Evolutionary conservation across 2,329 filamentous ascomycete species (phyloP).

Genomic region (Trichophyton simii): DNA sequence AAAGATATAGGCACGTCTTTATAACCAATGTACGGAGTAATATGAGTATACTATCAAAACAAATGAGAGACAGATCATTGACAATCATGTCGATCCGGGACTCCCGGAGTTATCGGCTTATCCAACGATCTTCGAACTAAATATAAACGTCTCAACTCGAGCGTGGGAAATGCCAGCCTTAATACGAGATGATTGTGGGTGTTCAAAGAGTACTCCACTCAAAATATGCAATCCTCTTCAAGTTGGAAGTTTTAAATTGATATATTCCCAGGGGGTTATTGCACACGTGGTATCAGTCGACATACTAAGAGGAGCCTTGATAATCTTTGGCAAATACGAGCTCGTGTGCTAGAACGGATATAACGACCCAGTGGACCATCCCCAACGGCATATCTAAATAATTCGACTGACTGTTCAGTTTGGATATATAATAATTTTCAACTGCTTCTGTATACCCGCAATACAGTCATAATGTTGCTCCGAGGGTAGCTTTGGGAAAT

Average conservation of each 20-base stretch:
- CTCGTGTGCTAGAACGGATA: background rate
- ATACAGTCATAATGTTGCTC: background rate
- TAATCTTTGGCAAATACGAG: background rate
- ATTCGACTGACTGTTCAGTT: background rate
- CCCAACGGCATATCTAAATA: background rate
- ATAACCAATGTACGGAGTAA: too few species aligned
- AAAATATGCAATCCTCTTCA: background rate
- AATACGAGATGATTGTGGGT: background rate
- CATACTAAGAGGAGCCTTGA: background rate
- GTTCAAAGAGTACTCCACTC: background rate
- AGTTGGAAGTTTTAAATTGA: background rate
- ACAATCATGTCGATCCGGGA: background rate
- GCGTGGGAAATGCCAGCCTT: background rate
- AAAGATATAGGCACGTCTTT: too few species aligned
- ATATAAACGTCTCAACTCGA: background rate
- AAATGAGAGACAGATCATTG: background rate
- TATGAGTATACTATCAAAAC: too few species aligned
- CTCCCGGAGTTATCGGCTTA: background rate
- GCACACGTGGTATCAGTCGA: background rate
- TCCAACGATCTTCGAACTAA: background rate
- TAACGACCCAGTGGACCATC: background rate
- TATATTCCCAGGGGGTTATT: background rate
- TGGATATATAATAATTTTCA: background rate
- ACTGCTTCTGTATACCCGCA: background rate
- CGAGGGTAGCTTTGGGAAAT: background rate